Base-by-base conservation (phyloP, 2,329 filamentous ascomycete genomes). In the Zalaria sp. region DNA sequence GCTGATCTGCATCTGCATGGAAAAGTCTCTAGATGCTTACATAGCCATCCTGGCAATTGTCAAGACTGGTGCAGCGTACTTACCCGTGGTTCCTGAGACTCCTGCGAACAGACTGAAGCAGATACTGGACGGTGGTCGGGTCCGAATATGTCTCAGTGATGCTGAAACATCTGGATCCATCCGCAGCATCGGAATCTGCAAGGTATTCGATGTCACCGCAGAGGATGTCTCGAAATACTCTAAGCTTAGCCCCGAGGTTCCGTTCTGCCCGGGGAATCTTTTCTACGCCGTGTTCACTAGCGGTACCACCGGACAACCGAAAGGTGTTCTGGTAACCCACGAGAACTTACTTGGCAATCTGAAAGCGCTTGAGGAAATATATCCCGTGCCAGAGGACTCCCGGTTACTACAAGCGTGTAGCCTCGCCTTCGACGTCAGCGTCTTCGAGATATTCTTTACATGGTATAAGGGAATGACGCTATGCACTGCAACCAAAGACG, bases 391-490 rank as follows among this genome's bases (percentile, higher is more conserved):
- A 2, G 44, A 55, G 1, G 57, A 57, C 1, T 73, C 77, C 1
- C 72, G 77, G n/a, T 65, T 93, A 28, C 65, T 94, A 0, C 87
- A 93, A 58, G 77, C 83, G 2, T 93, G 83, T 53, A 89, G 84
- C 0, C 83, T 87, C 53, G 81, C 81, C 0, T 93, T 93, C 54
- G 84, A 93, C 53, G 72, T 93, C 2, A 93, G 85, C 0, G 82
- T 93, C 0, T 93, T 93, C 55, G 87, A 93, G 53, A 88, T 93
- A 9, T 89, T 93, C 57, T 93, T 85, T 51, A 69, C 85, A 0
- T 93, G 86, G 81, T 73, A 74, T 37, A 70, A 71, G 29, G 85
- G 85, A 3, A 84, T 89, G 66, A 82, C 80, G 46, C 66, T 94
- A 8, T 93, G 83, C 54, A 75, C 82, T 2, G 81, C 78, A 0